Conservation (phyloP, 2,329 filamentous ascomycete genomes). For the Microdochium nivale region DNA sequence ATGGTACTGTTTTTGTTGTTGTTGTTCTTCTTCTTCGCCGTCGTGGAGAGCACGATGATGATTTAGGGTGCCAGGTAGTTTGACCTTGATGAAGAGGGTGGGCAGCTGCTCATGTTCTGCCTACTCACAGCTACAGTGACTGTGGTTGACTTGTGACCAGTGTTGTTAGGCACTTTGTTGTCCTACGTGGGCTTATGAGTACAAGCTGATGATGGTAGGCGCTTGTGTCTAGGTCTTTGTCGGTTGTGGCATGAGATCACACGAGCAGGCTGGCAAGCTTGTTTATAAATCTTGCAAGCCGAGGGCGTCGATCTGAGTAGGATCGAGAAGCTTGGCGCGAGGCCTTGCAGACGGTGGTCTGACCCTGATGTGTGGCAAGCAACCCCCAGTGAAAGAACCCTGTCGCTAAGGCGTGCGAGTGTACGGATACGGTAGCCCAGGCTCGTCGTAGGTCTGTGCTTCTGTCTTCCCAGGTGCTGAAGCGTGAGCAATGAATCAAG, state of each 20-base stretch:
- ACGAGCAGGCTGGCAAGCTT: neutral
- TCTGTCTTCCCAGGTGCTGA: neutral
- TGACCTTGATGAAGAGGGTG: neutral
- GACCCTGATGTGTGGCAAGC: constrained; percentile 1
- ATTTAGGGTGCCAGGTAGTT: neutral
- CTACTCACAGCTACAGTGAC: neutral
- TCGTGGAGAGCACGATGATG: neutral
- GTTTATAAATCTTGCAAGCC: neutral
- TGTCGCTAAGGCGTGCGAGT: neutral
- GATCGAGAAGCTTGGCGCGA: neutral
- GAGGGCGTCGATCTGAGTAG: neutral
- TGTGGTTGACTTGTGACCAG: neutral
- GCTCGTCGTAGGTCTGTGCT: neutral
- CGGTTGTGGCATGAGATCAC: neutral
- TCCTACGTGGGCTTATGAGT: neutral
- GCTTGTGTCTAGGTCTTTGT: neutral
- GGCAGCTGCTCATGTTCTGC: neutral
- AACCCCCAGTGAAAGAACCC: neutral
- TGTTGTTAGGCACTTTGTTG: neutral
- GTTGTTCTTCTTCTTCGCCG: no score
- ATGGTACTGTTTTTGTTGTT: neutral
- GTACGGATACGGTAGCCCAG: no score
- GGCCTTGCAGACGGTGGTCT: neutral
- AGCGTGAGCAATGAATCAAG: neutral
- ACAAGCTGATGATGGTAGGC: neutral